These are phyloP conservation scores for Eucalyptus sideroxylon DNA, from an alignment of 345 rosid genomes.

Conservation along the genomic window DNA sequence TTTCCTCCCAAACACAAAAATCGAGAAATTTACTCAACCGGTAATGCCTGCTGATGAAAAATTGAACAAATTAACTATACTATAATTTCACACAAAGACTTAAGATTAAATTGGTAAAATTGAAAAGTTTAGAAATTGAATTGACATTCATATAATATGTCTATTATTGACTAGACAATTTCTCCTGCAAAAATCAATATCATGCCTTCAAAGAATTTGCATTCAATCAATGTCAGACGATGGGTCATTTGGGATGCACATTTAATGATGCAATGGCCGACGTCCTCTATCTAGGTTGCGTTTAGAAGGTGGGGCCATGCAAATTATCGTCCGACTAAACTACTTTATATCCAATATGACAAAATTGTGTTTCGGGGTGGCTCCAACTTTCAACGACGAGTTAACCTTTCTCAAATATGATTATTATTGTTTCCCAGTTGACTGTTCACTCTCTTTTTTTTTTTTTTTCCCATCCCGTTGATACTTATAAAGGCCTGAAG, in stretches of 20 bases:
- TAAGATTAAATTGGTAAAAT: not conserved
- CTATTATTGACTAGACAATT: not conserved
- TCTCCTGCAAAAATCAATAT: not conserved
- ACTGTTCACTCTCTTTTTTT: not conserved
- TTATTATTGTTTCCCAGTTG: not conserved
- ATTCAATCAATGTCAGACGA: not conserved
- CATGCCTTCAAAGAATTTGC: not conserved
- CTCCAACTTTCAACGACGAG: not conserved
- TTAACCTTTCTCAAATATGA: not conserved
- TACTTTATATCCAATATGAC: not conserved
- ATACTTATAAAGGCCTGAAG: not conserved
- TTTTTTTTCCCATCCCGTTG: not conserved
- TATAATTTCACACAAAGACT: not conserved
- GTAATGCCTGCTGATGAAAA: not conserved
- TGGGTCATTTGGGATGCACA: not conserved
- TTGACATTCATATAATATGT: rapidly evolving
- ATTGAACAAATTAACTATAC: not conserved
- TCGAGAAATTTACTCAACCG: not conserved
- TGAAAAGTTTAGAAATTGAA: not conserved
- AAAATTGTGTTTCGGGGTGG: not conserved
- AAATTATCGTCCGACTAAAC: not conserved
- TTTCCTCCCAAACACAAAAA: not conserved
- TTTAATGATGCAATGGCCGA: not conserved
- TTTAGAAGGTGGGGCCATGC: not conserved
- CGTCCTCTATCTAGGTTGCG: not conserved